Percentiles rank a stretch among this genome's conserved stretches.
These are phyloP conservation scores for Sporobolomyces phaffii DNA, from an alignment of 768 basidiomycete genomes.

Conservation along the genomic window DNA sequence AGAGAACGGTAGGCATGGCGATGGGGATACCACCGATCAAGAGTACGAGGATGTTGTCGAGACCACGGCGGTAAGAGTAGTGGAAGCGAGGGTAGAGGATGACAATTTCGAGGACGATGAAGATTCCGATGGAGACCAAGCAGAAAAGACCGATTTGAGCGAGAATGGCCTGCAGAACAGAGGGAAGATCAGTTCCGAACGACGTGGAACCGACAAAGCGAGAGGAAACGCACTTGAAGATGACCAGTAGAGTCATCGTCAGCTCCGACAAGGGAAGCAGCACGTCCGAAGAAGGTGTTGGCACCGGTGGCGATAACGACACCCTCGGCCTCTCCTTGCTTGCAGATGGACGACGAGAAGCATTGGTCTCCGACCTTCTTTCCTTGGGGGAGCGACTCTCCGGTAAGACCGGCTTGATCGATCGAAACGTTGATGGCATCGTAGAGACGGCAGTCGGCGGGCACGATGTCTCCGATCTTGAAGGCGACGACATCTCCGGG, in stretches of 20 bases:
- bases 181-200: neutral
- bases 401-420: slow-evolving; percentile 95
- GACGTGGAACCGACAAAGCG: neutral
- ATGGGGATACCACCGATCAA: slow-evolving; percentile 99
- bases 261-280: slow-evolving; percentile 91
- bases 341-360: slow-evolving; percentile 98
- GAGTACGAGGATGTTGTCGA: slow-evolving; percentile 95
- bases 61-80: slow-evolving; percentile 85
- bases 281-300: slow-evolving; percentile 98
- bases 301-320: slow-evolving; percentile 96
- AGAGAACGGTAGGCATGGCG: slow-evolving; percentile 97
- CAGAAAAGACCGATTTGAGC: slow-evolving; percentile 98
- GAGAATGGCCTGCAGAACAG: slow-evolving; percentile 62
- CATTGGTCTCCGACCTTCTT: slow-evolving; percentile 95
- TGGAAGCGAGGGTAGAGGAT: slow-evolving; percentile 86
- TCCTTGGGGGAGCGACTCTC: slow-evolving; percentile 85
- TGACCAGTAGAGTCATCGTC: slow-evolving; percentile 98
- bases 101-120: slow-evolving; percentile 85
- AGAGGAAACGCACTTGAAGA: slow-evolving; percentile 57
- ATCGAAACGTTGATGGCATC: slow-evolving; percentile 97
- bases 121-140: slow-evolving; percentile 88
- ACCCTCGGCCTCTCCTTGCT: slow-evolving; percentile 98
- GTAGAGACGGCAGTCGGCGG: slow-evolving; percentile 92
- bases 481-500: slow-evolving; percentile 95
- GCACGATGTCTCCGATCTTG: slow-evolving; percentile 99